Evolutionary conservation across 768 basidiomycete genomes (phyloP), one percentile per base, ranked within the genome.

Genomic region (Tremella mesenterica): DNA sequence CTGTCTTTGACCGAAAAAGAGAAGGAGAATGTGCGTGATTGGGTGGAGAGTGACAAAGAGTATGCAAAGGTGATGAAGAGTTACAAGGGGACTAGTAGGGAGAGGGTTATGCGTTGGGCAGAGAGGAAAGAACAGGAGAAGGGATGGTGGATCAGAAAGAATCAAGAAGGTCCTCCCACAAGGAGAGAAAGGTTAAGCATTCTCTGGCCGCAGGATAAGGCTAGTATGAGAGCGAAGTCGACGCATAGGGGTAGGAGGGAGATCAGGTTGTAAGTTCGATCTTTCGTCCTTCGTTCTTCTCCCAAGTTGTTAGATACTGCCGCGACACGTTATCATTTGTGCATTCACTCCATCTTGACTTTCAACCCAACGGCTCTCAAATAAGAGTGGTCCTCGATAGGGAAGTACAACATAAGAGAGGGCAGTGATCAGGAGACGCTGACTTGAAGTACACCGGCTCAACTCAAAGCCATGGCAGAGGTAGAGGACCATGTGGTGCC

Each of bases 401-500:
- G n/a, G n/a, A n/a, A n/a, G n/a, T n/a, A n/a, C n/a, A n/a, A n/a
- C n/a, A n/a, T n/a, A n/a, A n/a, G 43, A 44, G 20, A 50, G 44
- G 55, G 48, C 27, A 50, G 85, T 84, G n/a, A n/a, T n/a, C n/a
- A n/a, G n/a, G n/a, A n/a, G n/a, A n/a, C 9, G 56, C 86, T 87
- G 12, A 76, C 82, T 51, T 29, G 21, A 26, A 70, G 68, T 48
- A 58, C 73, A 0, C 74, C 72, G 51, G 58, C 59, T 16, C 67
- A 75, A 49, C 50, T 76, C 2, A 72, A 69, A 20, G 56, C 67
- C 2, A 64, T 70, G 46, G 76, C 75, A 4, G 53, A 69, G 14
- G 58, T 67, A 14, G 60, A 73, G 12, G 95, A 99, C 67, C 79
- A 83, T 62, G 84, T 99, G 25, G 85, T 97, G 3, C 95, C 95